Conservation (phyloP, 2,329 filamentous ascomycete species). For the Blastomyces silverae region DNA sequence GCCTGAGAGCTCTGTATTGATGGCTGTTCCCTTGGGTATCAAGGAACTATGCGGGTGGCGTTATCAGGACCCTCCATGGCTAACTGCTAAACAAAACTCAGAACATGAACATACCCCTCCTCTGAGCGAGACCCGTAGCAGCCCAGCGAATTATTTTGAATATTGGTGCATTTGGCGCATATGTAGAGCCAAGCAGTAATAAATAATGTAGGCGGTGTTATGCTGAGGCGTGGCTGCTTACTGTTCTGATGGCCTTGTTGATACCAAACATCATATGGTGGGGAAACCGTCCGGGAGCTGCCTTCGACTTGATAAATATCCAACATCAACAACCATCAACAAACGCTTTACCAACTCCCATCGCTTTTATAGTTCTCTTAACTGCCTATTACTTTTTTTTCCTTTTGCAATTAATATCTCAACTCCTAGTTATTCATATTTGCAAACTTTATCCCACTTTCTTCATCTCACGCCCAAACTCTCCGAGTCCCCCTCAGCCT, state of each 20-base stretch:
- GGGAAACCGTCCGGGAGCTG: too few relatives aligned
- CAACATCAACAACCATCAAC: background rate
- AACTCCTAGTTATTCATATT: background rate
- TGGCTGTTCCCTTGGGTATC: too few relatives aligned
- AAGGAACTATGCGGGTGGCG: background rate
- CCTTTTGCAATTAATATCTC: background rate
- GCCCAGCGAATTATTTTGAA: background rate
- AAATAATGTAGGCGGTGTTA: background rate
- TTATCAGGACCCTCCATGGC: too few relatives aligned
- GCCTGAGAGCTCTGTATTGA: too few relatives aligned
- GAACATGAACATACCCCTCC: background rate
- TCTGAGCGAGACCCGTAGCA: background rate
- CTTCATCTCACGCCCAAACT: background rate
- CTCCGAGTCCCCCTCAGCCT: constrained; percentile 14
- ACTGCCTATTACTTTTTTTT: background rate
- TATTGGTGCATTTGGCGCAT: background rate
- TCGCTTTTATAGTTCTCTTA: background rate
- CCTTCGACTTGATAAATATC: too few relatives aligned
- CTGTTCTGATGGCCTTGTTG: background rate
- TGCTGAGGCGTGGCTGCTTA: background rate
- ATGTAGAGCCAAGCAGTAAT: background rate
- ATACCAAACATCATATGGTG: background rate
- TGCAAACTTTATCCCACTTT: constrained; percentile 1
- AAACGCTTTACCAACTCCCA: constrained; percentile 8
- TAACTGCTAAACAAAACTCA: background rate